These are phyloP conservation scores for Hypoxylon sp. DNA, from an alignment of 2,329 filamentous ascomycete genomes.

Conservation along the genomic window DNA sequence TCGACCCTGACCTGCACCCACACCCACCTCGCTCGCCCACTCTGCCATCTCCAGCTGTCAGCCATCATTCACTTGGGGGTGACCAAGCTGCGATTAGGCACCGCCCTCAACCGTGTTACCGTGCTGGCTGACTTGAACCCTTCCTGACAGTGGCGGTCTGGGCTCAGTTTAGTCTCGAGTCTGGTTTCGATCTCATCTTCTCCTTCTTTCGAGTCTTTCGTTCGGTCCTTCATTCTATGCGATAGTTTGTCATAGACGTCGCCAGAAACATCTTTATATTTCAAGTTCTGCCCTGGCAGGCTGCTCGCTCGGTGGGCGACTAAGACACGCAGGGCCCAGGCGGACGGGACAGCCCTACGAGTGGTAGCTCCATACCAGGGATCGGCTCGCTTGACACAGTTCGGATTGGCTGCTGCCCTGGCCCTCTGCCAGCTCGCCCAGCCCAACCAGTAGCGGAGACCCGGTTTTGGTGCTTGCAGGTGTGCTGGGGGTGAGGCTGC, in stretches of 20 bases:
- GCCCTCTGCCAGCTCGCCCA: background rate
- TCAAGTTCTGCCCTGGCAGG: conserved; percentile 1
- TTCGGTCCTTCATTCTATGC: too few relatives aligned
- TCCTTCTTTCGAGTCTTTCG: background rate
- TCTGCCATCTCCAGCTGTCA: conserved; percentile 29
- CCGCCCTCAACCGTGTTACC: conserved; percentile 17
- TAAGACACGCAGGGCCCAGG: conserved; percentile 36
- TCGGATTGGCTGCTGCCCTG: conserved; percentile 31
- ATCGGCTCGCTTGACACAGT: conserved; percentile 29
- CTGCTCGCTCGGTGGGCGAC: conserved; percentile 17
- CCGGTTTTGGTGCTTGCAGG: conserved; percentile 17
- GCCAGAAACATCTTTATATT: background rate
- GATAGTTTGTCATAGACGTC: background rate
- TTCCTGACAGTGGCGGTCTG: conserved; percentile 28
- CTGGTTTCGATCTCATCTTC: conserved; percentile 4
- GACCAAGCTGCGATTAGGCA: conserved; percentile 10
- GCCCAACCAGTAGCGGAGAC: conserved; percentile 14
- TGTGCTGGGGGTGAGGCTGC: conserved; percentile 35
- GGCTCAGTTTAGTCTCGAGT: conserved; percentile 10
- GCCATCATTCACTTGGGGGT: conserved; percentile 34
- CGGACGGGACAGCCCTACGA: conserved; percentile 35
- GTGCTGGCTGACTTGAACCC: conserved; percentile 27
- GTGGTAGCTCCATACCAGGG: conserved; percentile 30
- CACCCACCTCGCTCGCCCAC: too few relatives aligned
- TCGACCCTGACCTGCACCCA: conserved; percentile 23